Base-by-base conservation (phyloP, 148 eudicot species). In the Spergularia bocconei region DNA sequence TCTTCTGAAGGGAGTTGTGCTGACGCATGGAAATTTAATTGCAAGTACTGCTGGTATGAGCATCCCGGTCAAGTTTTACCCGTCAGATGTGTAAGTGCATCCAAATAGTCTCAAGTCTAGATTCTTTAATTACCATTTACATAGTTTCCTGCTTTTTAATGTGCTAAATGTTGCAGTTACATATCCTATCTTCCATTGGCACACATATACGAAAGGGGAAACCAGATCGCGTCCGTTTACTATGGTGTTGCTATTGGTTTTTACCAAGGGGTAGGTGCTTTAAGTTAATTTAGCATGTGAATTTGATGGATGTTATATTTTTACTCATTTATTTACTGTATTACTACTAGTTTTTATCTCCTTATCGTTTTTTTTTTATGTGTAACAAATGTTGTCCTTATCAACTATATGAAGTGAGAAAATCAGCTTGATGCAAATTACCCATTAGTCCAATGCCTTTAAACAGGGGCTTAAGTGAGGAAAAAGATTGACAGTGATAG, bases 131-230 rank as follows among this genome's bases (percentile, higher is more conserved):
- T 19, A 17, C 41, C 14, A 58, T 56, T 44, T 15, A 3, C 25
- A 23, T 51, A 16, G 4, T 13, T 71, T 48, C 65, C 21, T 71
- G 25, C 10, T 48, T 8, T 56, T 0, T 67, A 52, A 72, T 48
- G 13, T 82, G 20, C 33, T 77, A 19, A 50, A 60, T 82, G 51
- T 72, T 58, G 36, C 89, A 93, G 98, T 64, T 93, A 91, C 80
- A 88, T 91, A 84, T 93, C 98, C 13, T 93, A 93, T 78, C 98
- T 93, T 84, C 98, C 98, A 57, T 83, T 93, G 90, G 98, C 98
- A 44, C 98, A 93, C 87, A 93, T 93, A 75, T 93, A 87, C 80
- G 98, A 93, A 79, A 88, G 98, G 78, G 96, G 90, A 14, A 91
- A 89, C 80, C 98, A 93, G 73, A 86, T 93, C 58, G 53, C 85